Base-by-base conservation (phyloP, 1,284 basidiomycete species). In the Cryptococcus sp. region DNA sequence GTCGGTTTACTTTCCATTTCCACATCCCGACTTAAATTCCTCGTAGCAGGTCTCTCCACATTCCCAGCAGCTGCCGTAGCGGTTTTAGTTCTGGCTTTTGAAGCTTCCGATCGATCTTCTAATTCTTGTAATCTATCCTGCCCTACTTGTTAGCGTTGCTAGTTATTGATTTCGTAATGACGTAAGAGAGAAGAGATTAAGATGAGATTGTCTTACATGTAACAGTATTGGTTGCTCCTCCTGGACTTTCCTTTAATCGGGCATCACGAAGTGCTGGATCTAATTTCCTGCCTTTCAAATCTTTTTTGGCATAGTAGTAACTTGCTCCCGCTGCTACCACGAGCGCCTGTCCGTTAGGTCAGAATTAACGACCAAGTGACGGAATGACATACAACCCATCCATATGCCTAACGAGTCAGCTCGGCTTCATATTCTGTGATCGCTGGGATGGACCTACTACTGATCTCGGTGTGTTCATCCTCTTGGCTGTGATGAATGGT, bases 251-350 rank as follows among this genome's bases (percentile, higher is more conserved):
- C n/a, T n/a, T n/a, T n/a, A n/a, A n/a, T n/a, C n/a, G n/a, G 16
- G 32, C 9, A 9, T 34, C 32, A 16, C 32, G 32, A 16, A 34
- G 10, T 9, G 10, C 16, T 9, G 32, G 32, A 34, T 34, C 32
- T 16, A 34, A 9, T 16, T 34, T 34, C 44, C 78, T 65, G 25
- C 73, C 73, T 59, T 79, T 70, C 55, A 80, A 78, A 51, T 70
- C 72, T 57, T 77, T 72, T 53, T 77, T 78, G 19, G 79, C 78
- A 48, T 64, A 79, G 64, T 78, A 78, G 67, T 77, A 80, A 48
- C 77, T 78, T 25, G 73, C 69, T 28, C 76, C 77, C 0, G 78
- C 77, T n/a, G 77, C 78, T 24, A 74, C 71, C 45, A 79, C 69
- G 46, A 80, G 70, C 22, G 70, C 72, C 68, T 70, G 36, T 18